phyloP scores from a whole-genome alignment of 768 basidiomycete genomes.

The Boletellus emodensis region DNA sequence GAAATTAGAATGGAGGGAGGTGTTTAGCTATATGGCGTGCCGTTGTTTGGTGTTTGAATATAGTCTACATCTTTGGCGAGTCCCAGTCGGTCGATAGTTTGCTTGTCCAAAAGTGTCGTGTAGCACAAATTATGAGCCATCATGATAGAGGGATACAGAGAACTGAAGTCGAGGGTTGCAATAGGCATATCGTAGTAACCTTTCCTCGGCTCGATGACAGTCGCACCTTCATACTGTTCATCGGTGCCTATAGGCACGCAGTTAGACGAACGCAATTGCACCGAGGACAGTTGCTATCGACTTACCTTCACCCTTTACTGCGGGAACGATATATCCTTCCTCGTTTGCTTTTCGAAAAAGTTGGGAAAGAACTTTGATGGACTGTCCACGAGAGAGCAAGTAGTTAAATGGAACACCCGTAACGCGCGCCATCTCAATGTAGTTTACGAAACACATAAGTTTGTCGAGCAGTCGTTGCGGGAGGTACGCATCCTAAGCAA shows the following conservation, averaged over 20 bases:
- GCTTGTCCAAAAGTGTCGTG: conserved; percentile 86
- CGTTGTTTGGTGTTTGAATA: conserved; percentile 92
- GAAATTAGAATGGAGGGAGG: not conserved
- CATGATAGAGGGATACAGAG: conserved; percentile 99
- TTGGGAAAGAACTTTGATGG: conserved; percentile 97
- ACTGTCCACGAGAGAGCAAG: conserved; percentile 89
- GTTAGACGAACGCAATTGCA: not conserved
- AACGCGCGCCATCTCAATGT: conserved; percentile 98
- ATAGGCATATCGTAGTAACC: conserved; percentile 97
- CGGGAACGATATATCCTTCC: conserved; percentile 86
- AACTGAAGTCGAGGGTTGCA: conserved; percentile 97
- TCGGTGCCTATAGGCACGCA: conserved; percentile 59
- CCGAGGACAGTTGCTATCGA: not conserved
- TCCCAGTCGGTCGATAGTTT: conserved; percentile 69
- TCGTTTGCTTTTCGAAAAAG: conserved; percentile 90
- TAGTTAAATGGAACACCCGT: conserved; percentile 99
- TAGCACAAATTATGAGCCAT: conserved; percentile 99
- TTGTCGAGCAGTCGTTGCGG: conserved; percentile 96
- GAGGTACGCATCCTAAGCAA: conserved; percentile 86
- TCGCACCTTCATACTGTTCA: conserved; percentile 98
- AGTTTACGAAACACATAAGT: conserved; percentile 98
- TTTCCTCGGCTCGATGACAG: conserved; percentile 94
- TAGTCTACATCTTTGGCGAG: conserved; percentile 88
- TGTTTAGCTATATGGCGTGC: conserved; percentile 36
- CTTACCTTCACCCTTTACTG: conserved; percentile 79